Percentiles rank a stretch among this genome's conserved stretches.
Evolutionary conservation across 2,329 filamentous ascomycete genomes (phyloP).

Genomic region (Aspergillus sp.): DNA sequence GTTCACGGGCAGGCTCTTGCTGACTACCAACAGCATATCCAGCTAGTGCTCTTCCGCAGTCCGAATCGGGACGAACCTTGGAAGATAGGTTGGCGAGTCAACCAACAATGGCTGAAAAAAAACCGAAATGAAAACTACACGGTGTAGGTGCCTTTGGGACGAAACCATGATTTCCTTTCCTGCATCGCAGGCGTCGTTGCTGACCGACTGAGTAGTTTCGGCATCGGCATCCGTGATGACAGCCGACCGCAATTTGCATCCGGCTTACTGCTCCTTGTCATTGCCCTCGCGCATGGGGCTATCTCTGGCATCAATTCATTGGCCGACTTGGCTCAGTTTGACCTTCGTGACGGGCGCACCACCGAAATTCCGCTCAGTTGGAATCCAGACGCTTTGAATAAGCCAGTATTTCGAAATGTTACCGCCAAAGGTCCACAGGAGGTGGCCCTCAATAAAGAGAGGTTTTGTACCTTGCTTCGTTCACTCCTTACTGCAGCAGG

Average conservation of each 20-base stretch:
- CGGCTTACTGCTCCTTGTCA: background rate
- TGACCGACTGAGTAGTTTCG: background rate
- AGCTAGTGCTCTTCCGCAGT: slow-evolving; percentile 1
- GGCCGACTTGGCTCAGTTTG: background rate
- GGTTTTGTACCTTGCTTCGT: slow-evolving; percentile 1
- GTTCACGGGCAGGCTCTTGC: background rate
- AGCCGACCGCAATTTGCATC: background rate
- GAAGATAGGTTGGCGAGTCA: slow-evolving; percentile 1
- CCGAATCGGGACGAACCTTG: background rate
- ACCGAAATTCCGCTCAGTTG: background rate
- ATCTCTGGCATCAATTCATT: background rate
- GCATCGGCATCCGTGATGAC: slow-evolving; percentile 1
- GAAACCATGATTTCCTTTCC: background rate
- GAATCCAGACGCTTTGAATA: background rate
- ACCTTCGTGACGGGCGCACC: background rate
- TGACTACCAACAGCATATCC: background rate
- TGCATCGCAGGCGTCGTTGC: background rate
- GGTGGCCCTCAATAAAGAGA: background rate
- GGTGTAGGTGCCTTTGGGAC: background rate
- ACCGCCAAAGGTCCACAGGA: slow-evolving; percentile 1
- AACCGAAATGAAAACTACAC: slow-evolving; percentile 1
- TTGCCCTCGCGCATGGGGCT: background rate
- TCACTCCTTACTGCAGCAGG: background rate
- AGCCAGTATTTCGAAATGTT: slow-evolving; percentile 3
- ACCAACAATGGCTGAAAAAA: slow-evolving; percentile 3